Evolutionary conservation across 1,284 basidiomycete genomes (phyloP), one percentile per base, ranked within the genome.

Genomic region (Boletus sp.): DNA sequence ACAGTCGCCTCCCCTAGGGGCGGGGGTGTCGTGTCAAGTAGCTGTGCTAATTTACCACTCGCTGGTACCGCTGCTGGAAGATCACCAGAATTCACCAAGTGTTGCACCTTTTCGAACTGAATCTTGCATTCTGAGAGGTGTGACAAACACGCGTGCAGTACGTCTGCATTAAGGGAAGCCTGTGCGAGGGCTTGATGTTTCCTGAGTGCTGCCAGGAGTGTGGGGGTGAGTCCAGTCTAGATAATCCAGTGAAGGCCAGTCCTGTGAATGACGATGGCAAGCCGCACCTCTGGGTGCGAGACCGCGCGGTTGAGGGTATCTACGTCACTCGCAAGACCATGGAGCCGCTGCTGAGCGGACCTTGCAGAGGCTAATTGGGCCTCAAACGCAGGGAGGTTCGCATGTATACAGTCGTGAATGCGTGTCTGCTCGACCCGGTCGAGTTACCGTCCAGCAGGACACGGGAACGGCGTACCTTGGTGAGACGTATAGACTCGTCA

Each of bases 351-450:
- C 62, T 84, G 82, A 12, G 86, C 75, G 20, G 81, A 81, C 63
- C 71, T 74, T 8, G 87, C 78, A 7, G 78, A 74, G 27, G 74
- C 66, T 13, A 84, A 59, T 57, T 90, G 88, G 16, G 70, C 69
- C 47, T 86, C 75, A 51, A 90, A 88, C 27, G 70, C 64, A 12
- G 81, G 77, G 5, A 81, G 66, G 60, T 88, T 76, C 12, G 68
- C 69, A 47, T 84, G 73, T 53, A 90, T 81, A 44, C 84, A 79
- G 51, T 84, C 79, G 55, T 84, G 80, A 53, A 91, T 80, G 54
- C 70, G 70, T 61, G 70, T 70, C 88, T 88, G 61, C 44, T 36
- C 42, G 19, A 35, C 32, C 29, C 6, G 46, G 44, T 56, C 33
- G 49, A 20, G 43, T 45, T 23, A 27, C 4, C 41, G 19, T 42